Base-by-base conservation (phyloP, 1,284 basidiomycete species). In the Afroboletus lepidellus region DNA sequence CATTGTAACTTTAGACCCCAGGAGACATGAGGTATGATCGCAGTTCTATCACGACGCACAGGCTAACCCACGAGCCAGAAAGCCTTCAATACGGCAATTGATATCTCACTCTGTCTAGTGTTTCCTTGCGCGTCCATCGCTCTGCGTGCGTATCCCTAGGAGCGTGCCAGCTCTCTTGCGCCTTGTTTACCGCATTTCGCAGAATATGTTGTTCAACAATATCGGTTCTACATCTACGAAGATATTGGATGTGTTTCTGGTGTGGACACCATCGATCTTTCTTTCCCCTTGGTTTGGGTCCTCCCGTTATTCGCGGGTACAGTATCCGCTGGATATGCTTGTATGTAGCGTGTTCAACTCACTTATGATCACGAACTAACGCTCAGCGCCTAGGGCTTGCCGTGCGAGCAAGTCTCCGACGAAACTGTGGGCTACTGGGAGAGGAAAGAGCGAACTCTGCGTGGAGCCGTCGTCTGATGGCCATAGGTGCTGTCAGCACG, bases 161-260 rank as follows among this genome's bases (percentile, higher is more conserved):
- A 8, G 8, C 13, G 21, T 11, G n/a, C 21, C 9, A n/a, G 13
- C 20, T n/a, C 16, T 38, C 18, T 11, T 38, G n/a, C 12, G 12
- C 18, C 11, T 3, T 39, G 20, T 38, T 56, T 59, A 76, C 32
- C 60, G 67, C 54, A 47, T 37, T 20, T 29, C 21, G 3, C 60
- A 76, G 74, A 67, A 29, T 70, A 69, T 54, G 52, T 76, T 43
- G 72, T 75, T 4, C 72, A 74, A 58, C 69, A 72, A 45, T 73
- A 76, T 53, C 67, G 76, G 4, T 76, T 66, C 60, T 62, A 71
- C 50, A 72, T 77, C 48, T 57, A 63, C 25, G 73, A 74, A 54
- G 64, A 73, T 32, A 21, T 75, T 8, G 76, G 75, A 2, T 77
- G 75, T 53, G 30, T 57, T 16, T 62, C 72, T 1, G 63, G 56